These are phyloP conservation scores for Phytophthora podocarpi DNA, from an alignment of 352 stramenopile genomes.

Conservation along the genomic window DNA sequence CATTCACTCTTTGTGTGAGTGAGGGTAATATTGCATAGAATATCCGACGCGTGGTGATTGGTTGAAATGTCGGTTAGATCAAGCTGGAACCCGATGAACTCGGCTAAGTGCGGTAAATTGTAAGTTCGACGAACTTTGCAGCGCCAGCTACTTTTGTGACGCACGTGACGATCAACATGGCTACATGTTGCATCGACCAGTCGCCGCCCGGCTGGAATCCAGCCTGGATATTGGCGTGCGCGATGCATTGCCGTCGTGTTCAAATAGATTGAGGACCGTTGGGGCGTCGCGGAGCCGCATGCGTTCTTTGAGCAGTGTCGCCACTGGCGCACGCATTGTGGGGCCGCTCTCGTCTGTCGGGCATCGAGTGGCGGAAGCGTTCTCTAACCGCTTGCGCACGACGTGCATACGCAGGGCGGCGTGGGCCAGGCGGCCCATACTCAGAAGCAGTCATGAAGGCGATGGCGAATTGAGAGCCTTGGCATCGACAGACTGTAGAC, in stretches of 20 bases:
- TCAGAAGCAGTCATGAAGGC: slow-evolving; percentile 11
- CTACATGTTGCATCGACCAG: not conserved
- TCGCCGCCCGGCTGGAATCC: too few species aligned
- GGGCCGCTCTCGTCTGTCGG: slow-evolving; percentile 9
- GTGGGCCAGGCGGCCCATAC: not conserved
- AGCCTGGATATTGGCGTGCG: slow-evolving; percentile 17
- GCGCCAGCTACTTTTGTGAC: not conserved
- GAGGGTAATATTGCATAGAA: too few species aligned
- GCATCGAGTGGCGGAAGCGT: slow-evolving; percentile 3
- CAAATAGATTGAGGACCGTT: slow-evolving; percentile 6
- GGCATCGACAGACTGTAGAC: too few species aligned
- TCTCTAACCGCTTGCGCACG: slow-evolving; percentile 17
- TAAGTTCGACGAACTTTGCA: too few species aligned
- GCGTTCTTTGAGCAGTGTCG: slow-evolving; percentile 6
- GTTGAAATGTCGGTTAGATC: not conserved
- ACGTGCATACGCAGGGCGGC: slow-evolving; percentile 22
- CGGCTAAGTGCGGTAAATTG: not conserved
- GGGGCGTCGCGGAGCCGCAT: not conserved
- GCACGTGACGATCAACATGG: slow-evolving; percentile 1
- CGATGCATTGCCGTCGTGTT: not conserved
- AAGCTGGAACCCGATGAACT: not conserved
- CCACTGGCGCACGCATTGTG: slow-evolving; percentile 13
- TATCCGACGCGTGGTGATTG: not conserved
- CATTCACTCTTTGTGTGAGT: slow-evolving; percentile 11
- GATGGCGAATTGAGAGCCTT: too few species aligned